phyloP scores from a whole-genome alignment of 495 filamentous ascomycete genomes.

The Penicillium angulare region DNA sequence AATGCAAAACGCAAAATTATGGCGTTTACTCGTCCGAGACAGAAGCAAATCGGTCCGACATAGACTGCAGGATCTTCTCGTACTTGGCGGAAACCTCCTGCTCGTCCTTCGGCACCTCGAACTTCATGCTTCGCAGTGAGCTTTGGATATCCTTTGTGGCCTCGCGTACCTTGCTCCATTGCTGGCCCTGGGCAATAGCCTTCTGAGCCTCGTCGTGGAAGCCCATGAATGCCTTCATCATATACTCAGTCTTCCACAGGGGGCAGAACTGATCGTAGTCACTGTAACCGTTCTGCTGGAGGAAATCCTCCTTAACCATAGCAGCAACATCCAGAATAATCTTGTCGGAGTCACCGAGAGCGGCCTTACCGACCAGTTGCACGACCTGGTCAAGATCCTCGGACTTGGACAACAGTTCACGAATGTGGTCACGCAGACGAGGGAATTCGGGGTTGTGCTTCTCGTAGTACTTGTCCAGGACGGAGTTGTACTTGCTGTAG shows the following conservation, averaged over 20 bases:
- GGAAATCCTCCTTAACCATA: conserved; percentile 96
- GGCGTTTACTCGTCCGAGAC: conserved; percentile 81
- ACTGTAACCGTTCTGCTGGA: conserved; percentile 99
- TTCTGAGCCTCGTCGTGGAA: conserved; percentile 98
- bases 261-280: conserved; percentile 99
- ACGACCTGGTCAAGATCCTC: conserved; percentile 99
- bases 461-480: conserved; percentile 89
- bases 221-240: conserved; percentile 99
- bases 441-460: conserved; percentile 94
- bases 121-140: conserved; percentile 87
- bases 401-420: conserved; percentile 86
- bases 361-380: conserved; percentile 96
- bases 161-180: conserved; percentile 89
- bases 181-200: conserved; percentile 83
- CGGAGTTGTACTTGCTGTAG: conserved; percentile 92
- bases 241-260: conserved; percentile 99
- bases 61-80: conserved; percentile 82
- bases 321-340: conserved; percentile 93
- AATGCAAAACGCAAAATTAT: conserved; percentile 18
- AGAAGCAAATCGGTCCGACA: conserved; percentile 94
- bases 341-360: conserved; percentile 95
- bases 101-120: conserved; percentile 82
- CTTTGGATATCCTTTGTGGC: conserved; percentile 82
- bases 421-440: conserved; percentile 84
- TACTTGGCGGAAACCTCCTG: conserved; percentile 81